A percentile compares a stretch with the other conserved stretches of the same genome.
These are phyloP conservation scores for Penicillium daleae DNA, from an alignment of 495 filamentous ascomycete genomes.

Conservation along the genomic window DNA sequence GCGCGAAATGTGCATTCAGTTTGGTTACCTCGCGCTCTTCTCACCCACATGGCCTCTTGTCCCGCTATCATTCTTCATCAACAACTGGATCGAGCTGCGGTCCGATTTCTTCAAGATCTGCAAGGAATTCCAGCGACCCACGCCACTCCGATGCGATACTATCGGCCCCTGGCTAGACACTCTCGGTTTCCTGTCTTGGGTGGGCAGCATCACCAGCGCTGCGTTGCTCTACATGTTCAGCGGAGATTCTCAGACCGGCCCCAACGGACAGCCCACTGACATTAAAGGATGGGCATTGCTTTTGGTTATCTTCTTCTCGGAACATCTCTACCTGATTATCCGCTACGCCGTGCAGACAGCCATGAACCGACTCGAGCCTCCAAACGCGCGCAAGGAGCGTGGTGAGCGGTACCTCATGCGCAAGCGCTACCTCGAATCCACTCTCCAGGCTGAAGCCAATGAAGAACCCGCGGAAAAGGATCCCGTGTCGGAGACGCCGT, in stretches of 20 bases:
- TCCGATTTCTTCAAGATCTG: constrained; percentile 96
- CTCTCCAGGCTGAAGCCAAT: constrained; percentile 36
- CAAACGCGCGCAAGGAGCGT: constrained; percentile 80
- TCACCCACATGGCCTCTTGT: constrained; percentile 92
- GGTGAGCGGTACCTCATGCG: constrained; percentile 73
- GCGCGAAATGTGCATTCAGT: constrained; percentile 94
- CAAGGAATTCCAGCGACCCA: constrained; percentile 83
- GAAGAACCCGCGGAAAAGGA: constrained; percentile 28
- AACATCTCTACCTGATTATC: constrained; percentile 80
- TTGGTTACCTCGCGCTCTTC: constrained; percentile 93
- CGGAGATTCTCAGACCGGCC: constrained; percentile 58
- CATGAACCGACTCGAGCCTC: constrained; percentile 79
- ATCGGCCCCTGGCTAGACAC: constrained; percentile 95
- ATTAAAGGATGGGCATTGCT: constrained; percentile 84
- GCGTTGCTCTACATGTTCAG: constrained; percentile 89
- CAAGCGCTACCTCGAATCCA: constrained; percentile 67
- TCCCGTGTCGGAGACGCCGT: constrained; percentile 20
- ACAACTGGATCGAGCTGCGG: constrained; percentile 95
- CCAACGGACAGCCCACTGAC: constrained; percentile 57
- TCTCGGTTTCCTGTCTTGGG: constrained; percentile 86
- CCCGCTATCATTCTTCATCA: constrained; percentile 84
- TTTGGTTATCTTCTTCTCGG: constrained; percentile 80
- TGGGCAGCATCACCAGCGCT: constrained; percentile 82
- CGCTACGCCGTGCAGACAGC: constrained; percentile 70
- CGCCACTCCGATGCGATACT: constrained; percentile 83